These are phyloP conservation scores for Trichoderma citrinoviride DNA, from an alignment of 2,329 filamentous ascomycete species.

Conservation along the genomic window DNA sequence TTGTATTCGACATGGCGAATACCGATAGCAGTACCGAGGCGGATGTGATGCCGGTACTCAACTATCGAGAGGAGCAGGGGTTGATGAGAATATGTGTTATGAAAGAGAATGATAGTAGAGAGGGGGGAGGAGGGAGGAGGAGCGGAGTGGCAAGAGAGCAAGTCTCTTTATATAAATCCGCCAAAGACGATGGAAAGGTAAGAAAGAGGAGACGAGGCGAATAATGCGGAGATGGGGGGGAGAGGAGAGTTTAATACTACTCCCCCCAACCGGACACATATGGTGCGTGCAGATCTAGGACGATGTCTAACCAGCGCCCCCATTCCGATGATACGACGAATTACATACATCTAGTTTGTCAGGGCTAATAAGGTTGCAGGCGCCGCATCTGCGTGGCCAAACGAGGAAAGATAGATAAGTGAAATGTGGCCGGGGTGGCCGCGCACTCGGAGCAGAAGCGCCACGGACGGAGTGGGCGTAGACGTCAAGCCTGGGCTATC, in stretches of 20 bases:
- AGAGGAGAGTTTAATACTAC: slow-evolving; percentile 18
- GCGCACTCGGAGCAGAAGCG: slow-evolving; percentile 7
- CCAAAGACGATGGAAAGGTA: background rate
- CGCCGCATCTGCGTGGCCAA: background rate
- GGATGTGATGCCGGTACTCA: background rate
- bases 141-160: background rate
- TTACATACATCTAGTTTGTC: slow-evolving; percentile 5
- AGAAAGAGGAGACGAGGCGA: slow-evolving; percentile 10
- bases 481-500: background rate
- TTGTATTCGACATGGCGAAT: slow-evolving; percentile 21
- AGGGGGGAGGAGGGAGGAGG: background rate
- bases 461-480: slow-evolving; percentile 16
- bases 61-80: background rate
- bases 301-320: background rate
- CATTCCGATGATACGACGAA: background rate
- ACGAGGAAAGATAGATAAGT: background rate
- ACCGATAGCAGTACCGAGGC: background rate
- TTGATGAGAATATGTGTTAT: background rate
- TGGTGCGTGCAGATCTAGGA: slow-evolving; percentile 13
- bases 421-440: slow-evolving; percentile 9
- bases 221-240: slow-evolving; percentile 13
- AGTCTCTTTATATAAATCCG: background rate
- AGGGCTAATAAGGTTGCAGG: slow-evolving; percentile 17
- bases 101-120: background rate
- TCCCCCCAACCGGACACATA: background rate